A percentile compares a stretch with the other conserved stretches of the same genome.
phyloP scores from a whole-genome alignment of 148 eudicot genomes.

The Cornus florida region DNA sequence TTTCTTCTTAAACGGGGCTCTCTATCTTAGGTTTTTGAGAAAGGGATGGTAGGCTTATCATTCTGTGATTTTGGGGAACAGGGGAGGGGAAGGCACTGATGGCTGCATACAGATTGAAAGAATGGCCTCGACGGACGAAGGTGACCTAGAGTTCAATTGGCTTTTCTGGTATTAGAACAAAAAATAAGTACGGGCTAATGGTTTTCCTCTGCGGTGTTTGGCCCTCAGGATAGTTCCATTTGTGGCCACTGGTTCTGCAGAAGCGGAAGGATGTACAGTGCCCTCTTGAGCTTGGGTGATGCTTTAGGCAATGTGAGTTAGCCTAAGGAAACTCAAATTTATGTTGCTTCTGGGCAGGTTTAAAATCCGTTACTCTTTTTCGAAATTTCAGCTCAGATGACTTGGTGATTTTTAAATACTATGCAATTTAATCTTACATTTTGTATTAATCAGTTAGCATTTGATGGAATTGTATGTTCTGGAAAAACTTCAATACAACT shows the following conservation, averaged over 20 bases:
- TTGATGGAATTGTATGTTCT: too few species aligned
- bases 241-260: slow-evolving; percentile 92
- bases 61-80: slow-evolving; percentile 97
- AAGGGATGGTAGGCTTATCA: slow-evolving; percentile 98
- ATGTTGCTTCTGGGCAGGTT: slow-evolving; percentile 99
- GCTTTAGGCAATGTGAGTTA: slow-evolving; percentile 91
- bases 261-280: slow-evolving; percentile 99
- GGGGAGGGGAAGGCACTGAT: slow-evolving; percentile 84
- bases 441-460: too few species aligned
- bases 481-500: too few species aligned
- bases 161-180: slow-evolving; percentile 4
- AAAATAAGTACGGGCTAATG: not conserved
- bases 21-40: slow-evolving; percentile 93
- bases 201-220: slow-evolving; percentile 15
- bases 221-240: slow-evolving; percentile 85
- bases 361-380: slow-evolving; percentile 5
- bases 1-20: slow-evolving; percentile 67
- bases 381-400: not conserved
- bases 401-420: not conserved
- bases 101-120: slow-evolving; percentile 90
- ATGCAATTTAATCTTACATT: not conserved
- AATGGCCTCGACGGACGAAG: slow-evolving; percentile 99
- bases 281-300: slow-evolving; percentile 96
- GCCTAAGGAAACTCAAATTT: slow-evolving; percentile 94
- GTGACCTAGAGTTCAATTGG: slow-evolving; percentile 34